Evolutionary conservation across 225 moss, liverwort and hornwort genomes (phyloP).

Genomic region (Polytrichum commune): DNA sequence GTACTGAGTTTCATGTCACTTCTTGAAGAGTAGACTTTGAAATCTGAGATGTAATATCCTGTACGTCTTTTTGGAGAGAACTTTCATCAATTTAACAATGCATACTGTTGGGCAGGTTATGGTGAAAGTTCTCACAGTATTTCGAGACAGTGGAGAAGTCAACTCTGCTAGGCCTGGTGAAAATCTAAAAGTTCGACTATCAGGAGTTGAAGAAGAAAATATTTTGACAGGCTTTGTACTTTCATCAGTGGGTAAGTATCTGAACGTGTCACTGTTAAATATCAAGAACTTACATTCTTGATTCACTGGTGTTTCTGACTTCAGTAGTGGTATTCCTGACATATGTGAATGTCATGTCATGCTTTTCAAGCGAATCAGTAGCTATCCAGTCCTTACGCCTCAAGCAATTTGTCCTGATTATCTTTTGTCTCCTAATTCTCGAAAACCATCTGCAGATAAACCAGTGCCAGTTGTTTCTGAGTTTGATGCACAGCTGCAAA

Average conservation of each 20-base stretch:
- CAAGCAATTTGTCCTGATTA: too few relatives aligned
- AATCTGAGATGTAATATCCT: background rate
- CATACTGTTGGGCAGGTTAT: conserved; percentile 20
- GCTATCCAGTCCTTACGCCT: too few relatives aligned
- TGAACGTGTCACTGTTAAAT: background rate
- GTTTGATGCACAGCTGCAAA: conserved; percentile 61
- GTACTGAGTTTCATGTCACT: background rate
- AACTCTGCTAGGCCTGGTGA: conserved; percentile 56
- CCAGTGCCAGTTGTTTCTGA: conserved; percentile 52
- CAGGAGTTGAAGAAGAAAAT: conserved; percentile 60
- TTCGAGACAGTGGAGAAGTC: conserved; percentile 58
- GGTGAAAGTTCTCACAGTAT: conserved; percentile 58
- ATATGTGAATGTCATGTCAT: too few relatives aligned
- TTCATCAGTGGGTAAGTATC: conserved; percentile 36
- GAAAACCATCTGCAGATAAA: conserved; percentile 16
- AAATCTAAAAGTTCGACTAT: conserved; percentile 49
- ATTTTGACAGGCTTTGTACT: conserved; percentile 57
- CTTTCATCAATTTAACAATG: too few relatives aligned
- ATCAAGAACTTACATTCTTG: too few relatives aligned
- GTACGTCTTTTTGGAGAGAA: too few relatives aligned
- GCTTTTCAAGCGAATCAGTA: too few relatives aligned
- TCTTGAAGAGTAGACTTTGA: background rate
- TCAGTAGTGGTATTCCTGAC: background rate
- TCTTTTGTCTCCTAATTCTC: too few relatives aligned
- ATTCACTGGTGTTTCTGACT: background rate